A percentile compares a stretch with the other conserved stretches of the same genome.
Conservation (phyloP, 495 filamentous ascomycete species). For the Filosporella fistucella region DNA sequence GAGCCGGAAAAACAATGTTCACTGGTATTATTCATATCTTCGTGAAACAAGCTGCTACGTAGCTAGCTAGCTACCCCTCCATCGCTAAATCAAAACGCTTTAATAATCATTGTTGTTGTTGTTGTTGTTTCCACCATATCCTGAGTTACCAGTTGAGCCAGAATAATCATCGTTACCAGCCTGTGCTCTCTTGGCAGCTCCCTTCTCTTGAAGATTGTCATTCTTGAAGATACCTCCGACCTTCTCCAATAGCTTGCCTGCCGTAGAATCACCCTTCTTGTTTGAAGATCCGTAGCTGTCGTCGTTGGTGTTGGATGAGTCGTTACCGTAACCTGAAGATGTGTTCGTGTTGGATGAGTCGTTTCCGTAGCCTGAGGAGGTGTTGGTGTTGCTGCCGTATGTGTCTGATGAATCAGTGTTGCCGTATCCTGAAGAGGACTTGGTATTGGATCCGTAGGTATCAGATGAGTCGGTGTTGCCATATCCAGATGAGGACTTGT, state of each 20-base stretch:
- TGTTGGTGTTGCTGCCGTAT: neutral
- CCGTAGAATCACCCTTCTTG: conserved; percentile 27
- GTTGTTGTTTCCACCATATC: conserved; percentile 3
- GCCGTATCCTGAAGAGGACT: neutral
- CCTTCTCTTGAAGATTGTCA: conserved; percentile 33
- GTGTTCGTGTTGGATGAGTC: neutral
- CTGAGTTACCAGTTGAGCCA: neutral
- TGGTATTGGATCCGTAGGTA: neutral
- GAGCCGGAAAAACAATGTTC: too few species aligned
- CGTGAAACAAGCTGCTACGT: too few species aligned
- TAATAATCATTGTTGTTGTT: conserved; percentile 11
- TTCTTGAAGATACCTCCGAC: conserved; percentile 33
- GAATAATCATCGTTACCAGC: conserved; percentile 20
- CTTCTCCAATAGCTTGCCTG: conserved; percentile 42
- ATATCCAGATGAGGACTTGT: neutral
- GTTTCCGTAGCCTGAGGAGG: neutral
- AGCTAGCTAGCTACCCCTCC: too few species aligned
- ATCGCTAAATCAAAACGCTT: too few species aligned
- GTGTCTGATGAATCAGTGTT: neutral
- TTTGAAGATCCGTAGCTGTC: conserved; percentile 3
- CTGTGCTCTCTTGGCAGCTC: conserved; percentile 26
- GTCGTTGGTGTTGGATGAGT: conserved; percentile 7
- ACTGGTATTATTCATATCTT: too few species aligned
- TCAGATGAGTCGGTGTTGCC: conserved; percentile 7
- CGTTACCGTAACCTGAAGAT: conserved; percentile 11